phyloP scores from a whole-genome alignment of 345 rosid species.

The Kandelia obovata region DNA sequence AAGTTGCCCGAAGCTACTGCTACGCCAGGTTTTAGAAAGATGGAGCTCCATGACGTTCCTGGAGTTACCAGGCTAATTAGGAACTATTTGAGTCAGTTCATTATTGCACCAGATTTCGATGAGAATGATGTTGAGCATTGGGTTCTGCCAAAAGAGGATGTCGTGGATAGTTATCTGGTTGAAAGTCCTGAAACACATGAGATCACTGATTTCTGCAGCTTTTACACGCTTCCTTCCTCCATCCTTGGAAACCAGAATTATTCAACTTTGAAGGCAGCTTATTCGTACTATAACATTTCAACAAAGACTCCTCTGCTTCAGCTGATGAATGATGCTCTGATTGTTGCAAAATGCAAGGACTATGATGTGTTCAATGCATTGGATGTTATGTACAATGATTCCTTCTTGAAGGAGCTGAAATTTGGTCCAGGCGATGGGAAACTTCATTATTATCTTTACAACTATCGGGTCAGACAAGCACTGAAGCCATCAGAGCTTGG shows the following conservation, averaged over 20 bases:
- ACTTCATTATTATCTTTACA: conserved; percentile 80
- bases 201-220: conserved; percentile 89
- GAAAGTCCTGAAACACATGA: conserved; percentile 82
- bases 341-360: conserved; percentile 70
- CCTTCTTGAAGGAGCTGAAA: conserved; percentile 77
- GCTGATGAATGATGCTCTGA: conserved; percentile 80
- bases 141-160: conserved; percentile 74
- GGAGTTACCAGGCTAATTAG: conserved; percentile 74
- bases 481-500: conserved; percentile 78
- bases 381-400: conserved; percentile 82
- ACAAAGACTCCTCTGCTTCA: conserved; percentile 76
- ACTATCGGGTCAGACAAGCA: conserved; percentile 53
- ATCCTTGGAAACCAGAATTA: conserved; percentile 80
- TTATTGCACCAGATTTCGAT: conserved; percentile 76
- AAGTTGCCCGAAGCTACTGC: conserved; percentile 62
- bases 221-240: conserved; percentile 83
- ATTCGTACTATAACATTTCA: conserved; percentile 79
- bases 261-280: conserved; percentile 74
- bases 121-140: conserved; percentile 83
- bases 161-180: conserved; percentile 71
- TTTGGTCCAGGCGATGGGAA: conserved; percentile 91
- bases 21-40: conserved; percentile 78
- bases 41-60: conserved; percentile 79
- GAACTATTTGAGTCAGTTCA: conserved; percentile 57
- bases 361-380: conserved; percentile 79